Conservation (phyloP, 1,284 basidiomycete genomes). For the Anthracocystis panici-leucophaei region DNA sequence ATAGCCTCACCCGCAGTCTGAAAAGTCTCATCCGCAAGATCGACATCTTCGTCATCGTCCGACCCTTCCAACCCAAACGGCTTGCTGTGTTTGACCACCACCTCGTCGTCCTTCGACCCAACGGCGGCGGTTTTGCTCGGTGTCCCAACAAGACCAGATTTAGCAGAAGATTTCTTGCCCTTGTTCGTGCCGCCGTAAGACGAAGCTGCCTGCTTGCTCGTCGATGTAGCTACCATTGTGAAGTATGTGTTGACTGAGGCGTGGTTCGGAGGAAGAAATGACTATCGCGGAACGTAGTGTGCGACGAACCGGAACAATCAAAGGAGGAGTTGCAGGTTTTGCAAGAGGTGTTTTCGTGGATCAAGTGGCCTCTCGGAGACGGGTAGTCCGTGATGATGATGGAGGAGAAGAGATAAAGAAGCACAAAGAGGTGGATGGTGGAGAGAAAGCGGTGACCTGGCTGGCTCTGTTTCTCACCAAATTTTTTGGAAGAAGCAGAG, state of each 20-base stretch:
- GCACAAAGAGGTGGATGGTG: not conserved
- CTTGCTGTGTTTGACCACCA: constrained; percentile 44
- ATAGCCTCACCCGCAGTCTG: constrained; percentile 20
- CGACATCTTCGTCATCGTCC: constrained; percentile 46
- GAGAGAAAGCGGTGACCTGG: not conserved
- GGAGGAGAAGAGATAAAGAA: constrained; percentile 3
- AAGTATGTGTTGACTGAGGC: not conserved
- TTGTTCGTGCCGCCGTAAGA: constrained; percentile 10
- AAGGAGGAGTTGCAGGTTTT: too few relatives aligned
- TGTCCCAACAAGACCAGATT: constrained; percentile 23
- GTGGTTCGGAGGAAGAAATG: not conserved
- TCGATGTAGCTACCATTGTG: constrained; percentile 32
- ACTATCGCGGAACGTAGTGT: not conserved
- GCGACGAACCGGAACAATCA: too few relatives aligned
- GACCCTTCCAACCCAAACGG: constrained; percentile 46
- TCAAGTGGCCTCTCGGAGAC: too few relatives aligned
- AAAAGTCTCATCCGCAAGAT: constrained; percentile 37
- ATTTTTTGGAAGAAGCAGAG: not conserved
- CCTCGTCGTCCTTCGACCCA: constrained; percentile 3
- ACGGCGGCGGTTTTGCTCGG: not conserved
- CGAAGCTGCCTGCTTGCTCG: constrained; percentile 26
- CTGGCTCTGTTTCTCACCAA: not conserved
- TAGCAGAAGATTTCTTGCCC: constrained; percentile 25
- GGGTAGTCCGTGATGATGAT: not conserved
- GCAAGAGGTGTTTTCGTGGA: too few relatives aligned